Evolutionary conservation across 208 protist species (phyloP), one percentile per base, ranked within the genome.

Genomic region (Crithidia expoeki): DNA sequence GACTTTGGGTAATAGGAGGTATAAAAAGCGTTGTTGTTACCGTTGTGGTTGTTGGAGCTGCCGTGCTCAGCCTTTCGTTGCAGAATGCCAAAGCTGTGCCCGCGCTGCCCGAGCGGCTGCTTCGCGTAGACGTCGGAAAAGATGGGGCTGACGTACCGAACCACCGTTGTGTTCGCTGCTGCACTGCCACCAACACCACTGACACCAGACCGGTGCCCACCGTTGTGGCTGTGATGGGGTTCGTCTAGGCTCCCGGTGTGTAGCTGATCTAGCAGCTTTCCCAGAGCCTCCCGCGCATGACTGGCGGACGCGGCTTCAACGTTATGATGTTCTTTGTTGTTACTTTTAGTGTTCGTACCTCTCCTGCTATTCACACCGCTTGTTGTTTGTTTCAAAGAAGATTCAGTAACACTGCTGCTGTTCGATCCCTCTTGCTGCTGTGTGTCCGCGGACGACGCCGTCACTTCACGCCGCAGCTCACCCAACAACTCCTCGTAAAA

Each of bases 1-100:
- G 72, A 63, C 64, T 84, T 79, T 2, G 87, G 88, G 68, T 88
- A 92, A 44, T 88, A 85, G 27, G 67, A 53, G 14, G 63, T 64
- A 40, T 71, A 76, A 32, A 60, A 66, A 50, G 58, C 40, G 52
- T 38, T 61, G 63, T 34, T 16, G 12, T 28, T 50, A 14, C 57
- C 53, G 63, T 56, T 53, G 52, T 76, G 62, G 36, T 42, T 6
- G 36, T 46, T 16, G 12, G 34, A 40, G n/a, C 57, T 53, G 63
- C 63, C 64, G 52, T 76, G 72, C 49, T 63, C 72, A 0, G 57
- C 56, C 38, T 66, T 70, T 36, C 72, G 77, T 47, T 70, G 78
- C 40, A 89, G 79, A 0, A 86, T 69, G 58, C 84, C 85, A 57
- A 86, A 91, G 30, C 85, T 87, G 40, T 51, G 28, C 23, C 90